phyloP scores from a whole-genome alignment of 495 filamentous ascomycete species.

The Neurospora tetrasperma region DNA sequence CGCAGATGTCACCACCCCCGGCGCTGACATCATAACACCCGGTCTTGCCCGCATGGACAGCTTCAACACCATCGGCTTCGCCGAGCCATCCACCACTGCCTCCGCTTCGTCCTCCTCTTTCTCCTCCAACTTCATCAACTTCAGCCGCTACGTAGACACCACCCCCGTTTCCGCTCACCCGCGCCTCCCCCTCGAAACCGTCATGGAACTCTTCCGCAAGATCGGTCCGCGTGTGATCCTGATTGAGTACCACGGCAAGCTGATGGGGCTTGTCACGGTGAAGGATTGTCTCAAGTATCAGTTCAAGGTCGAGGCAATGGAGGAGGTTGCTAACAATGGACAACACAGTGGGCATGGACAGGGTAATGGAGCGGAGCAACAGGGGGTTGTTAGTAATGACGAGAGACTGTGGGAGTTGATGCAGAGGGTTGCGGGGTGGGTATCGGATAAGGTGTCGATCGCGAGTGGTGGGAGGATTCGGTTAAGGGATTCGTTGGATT shows the following conservation, averaged over 20 bases:
- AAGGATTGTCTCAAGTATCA: conserved; percentile 98
- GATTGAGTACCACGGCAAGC: conserved; percentile 76
- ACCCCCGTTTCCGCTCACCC: conserved; percentile 90
- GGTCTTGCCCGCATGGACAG: conserved; percentile 22
- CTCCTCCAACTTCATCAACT: conserved; percentile 57
- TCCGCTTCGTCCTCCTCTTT: conserved; percentile 43
- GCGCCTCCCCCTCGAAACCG: conserved; percentile 84
- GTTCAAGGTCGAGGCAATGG: conserved; percentile 88
- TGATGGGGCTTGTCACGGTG: conserved; percentile 82
- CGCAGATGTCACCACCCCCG: conserved; percentile 16
- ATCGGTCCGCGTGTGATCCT: conserved; percentile 91
- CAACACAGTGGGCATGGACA: not conserved
- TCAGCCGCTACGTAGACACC: conserved; percentile 79
- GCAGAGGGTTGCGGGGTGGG: conserved; percentile 44
- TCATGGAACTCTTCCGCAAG: conserved; percentile 99
- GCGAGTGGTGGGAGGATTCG: conserved; percentile 39
- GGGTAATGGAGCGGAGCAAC: conserved; percentile 13
- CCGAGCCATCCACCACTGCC: conserved; percentile 12
- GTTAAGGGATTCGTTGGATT: conserved; percentile 27
- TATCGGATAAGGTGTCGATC: conserved; percentile 40
- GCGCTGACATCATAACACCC: conserved; percentile 38
- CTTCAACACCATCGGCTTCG: not conserved
- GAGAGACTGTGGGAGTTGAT: conserved; percentile 63
- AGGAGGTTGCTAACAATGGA: conserved; percentile 35
- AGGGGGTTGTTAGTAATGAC: conserved; percentile 33